Evolutionary conservation across 2,329 filamentous ascomycete species (phyloP), one percentile per base, ranked within the genome.

Genomic region (Ophiosphaerella narmari): DNA sequence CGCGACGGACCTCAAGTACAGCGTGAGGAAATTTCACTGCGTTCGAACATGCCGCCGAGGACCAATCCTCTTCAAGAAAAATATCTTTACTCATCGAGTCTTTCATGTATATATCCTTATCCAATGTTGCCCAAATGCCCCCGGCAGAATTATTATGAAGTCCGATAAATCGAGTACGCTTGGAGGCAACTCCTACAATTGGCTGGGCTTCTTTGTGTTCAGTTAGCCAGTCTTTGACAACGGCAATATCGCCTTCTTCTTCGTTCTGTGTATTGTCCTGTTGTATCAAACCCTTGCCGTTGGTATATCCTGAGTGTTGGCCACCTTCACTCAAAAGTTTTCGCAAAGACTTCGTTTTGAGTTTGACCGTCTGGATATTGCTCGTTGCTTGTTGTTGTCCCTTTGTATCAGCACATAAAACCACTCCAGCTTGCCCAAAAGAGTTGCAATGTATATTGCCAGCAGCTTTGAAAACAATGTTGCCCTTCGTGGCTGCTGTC

Each of bases 1-100:
- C 79, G 44, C 75, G 74, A 24, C 80, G 75, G 26, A 83, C 69
- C 39, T 78, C 74, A 1, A 83, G 68, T 13, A 83, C 72, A 24
- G 79, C 78, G 62, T 81, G 77, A 5, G 80, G 80, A 55, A 83
- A 83, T 5, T 43, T 43, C 9, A 38, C 41, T 2, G 65, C 60
- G 16, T 61, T 59, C 34, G 52, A 58, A 24, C 59, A 61, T 31
- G 61, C 58, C 31, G 64, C 59, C 18, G 54, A 50, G 5, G 64
- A 36, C 70, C 72, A 71, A 5, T 74, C 69, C 8, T 67, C 66
- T 13, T 61, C 62, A 12, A 39, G 48, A 32, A 74, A 48, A 32
- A 74, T 44, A 21, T 72, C 59, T 14, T 64, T 56, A 23, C 61
- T 46, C 4, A 68, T 32, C 26, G 66, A 57, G 6, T 62, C 57